phyloP scores from a whole-genome alignment of 768 basidiomycete genomes.

The Cystobasidiopsis lactophilus region DNA sequence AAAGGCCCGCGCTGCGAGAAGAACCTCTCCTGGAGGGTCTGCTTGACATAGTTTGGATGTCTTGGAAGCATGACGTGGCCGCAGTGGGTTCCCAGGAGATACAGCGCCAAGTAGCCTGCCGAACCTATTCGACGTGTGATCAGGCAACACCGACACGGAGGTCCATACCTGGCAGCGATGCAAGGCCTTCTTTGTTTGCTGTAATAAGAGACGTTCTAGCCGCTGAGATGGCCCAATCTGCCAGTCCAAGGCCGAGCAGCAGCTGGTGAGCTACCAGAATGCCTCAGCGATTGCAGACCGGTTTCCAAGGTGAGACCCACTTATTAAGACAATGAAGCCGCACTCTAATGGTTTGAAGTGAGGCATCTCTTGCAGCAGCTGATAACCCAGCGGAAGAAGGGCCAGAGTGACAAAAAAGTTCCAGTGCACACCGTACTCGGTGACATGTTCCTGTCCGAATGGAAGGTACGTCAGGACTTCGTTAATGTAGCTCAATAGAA shows the following conservation, averaged over 20 bases:
- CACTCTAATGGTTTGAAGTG: slow-evolving; percentile 33
- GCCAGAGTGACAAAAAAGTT: slow-evolving; percentile 94
- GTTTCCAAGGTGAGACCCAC: too few species aligned
- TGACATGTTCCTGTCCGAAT: slow-evolving; percentile 93
- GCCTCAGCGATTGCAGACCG: neutral
- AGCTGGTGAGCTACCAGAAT: slow-evolving; percentile 47
- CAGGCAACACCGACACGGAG: too few species aligned
- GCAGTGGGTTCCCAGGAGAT: slow-evolving; percentile 57
- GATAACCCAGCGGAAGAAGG: slow-evolving; percentile 40
- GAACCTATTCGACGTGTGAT: too few species aligned
- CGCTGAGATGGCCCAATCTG: slow-evolving; percentile 42
- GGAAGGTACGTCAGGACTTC: neutral
- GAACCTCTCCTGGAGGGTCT: neutral
- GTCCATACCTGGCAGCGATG: slow-evolving; percentile 44
- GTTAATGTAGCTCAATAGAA: neutral
- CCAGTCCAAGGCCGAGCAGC: slow-evolving; percentile 35
- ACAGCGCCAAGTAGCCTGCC: slow-evolving; percentile 74
- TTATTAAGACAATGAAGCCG: too few species aligned
- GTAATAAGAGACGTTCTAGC: slow-evolving; percentile 43
- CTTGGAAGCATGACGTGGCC: slow-evolving; percentile 65
- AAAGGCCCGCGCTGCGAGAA: too few species aligned
- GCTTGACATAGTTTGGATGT: slow-evolving; percentile 12
- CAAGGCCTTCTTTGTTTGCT: slow-evolving; percentile 78
- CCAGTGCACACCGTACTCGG: slow-evolving; percentile 95
- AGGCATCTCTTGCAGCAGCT: slow-evolving; percentile 50